Evolutionary conservation across 2,329 filamentous ascomycete genomes (phyloP).

Genomic region (Trichoderma asperellum): DNA sequence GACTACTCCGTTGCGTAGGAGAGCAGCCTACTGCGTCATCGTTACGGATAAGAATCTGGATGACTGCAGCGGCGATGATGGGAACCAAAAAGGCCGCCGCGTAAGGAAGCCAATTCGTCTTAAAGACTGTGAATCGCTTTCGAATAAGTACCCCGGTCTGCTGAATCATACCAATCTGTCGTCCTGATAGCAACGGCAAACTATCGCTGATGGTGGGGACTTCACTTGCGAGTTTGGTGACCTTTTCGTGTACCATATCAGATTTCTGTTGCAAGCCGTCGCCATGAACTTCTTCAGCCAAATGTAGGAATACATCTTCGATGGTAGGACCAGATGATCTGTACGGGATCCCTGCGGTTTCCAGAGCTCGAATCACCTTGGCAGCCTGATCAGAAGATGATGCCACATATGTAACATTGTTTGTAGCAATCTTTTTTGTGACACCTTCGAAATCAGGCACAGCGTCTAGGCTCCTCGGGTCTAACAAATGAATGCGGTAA

Average conservation of each 20-base stretch:
- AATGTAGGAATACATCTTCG: conserved; percentile 73
- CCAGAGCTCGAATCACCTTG: conserved; percentile 67
- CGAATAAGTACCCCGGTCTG: conserved; percentile 66
- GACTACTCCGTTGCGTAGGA: conserved; percentile 30
- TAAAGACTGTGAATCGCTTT: conserved; percentile 67
- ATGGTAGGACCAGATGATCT: conserved; percentile 72
- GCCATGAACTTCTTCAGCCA: conserved; percentile 53
- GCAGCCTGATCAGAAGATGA: conserved; percentile 69
- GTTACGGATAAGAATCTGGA: conserved; percentile 69
- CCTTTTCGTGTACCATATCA: conserved; percentile 19
- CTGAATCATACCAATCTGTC: conserved; percentile 58
- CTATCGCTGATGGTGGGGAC: neutral
- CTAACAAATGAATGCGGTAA: conserved; percentile 38
- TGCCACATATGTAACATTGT: conserved; percentile 72
- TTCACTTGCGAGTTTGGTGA: neutral
- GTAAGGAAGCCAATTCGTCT: conserved; percentile 64
- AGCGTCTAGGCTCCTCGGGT: conserved; percentile 43
- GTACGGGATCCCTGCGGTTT: conserved; percentile 65
- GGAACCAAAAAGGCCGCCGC: conserved; percentile 74
- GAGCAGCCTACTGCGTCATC: conserved; percentile 56
- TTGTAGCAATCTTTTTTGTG: conserved; percentile 60
- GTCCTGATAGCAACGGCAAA: conserved; percentile 53
- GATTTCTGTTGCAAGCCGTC: conserved; percentile 9
- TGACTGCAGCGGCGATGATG: conserved; percentile 72
- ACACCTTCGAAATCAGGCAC: conserved; percentile 57